Base-by-base conservation (phyloP, 345 rosid species). In the Lepidium sativum region DNA sequence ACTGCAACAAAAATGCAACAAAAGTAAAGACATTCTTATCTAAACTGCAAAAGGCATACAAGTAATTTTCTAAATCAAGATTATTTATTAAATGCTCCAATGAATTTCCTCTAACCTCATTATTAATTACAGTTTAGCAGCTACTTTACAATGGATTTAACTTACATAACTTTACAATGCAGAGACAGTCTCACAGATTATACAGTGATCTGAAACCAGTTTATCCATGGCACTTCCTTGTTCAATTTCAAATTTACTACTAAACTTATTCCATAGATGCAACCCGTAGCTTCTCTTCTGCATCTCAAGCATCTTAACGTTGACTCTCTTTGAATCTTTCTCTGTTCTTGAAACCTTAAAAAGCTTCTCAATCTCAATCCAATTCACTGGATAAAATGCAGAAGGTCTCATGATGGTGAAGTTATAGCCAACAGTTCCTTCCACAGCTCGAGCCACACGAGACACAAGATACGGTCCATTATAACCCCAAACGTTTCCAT, bases 401-500 rank as follows among this genome's bases (percentile, higher is more conserved):
- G 69, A 70, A 1, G 86, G 92, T 6, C 73, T 67, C 73, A 85
- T n/a, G 43, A 90, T 71, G 3, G 81, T 81, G 5, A 87, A 63
- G 80, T 80, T 77, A 74, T 60, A 77, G 0, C 77, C 83, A 4
- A 54, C 57, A 0, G 21, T 72, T 58, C 70, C 75, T 47, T 62
- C 71, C 1, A 82, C 80, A 31, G 68, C 74, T 44, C 54, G 37
- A 45, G 79, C 79, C 7, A 86, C 85, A 63, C 92, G 49, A 8
- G 91, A 82, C 10, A 90, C 80, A 56, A 85, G 53, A 54, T 80
- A 81, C 0, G 97, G 97, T 13, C 95, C 97, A 3, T 83, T 90
- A 34, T 86, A 79, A 1, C 92, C 92, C 91, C 97, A 90, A 69
- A 79, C 80, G 35, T 66, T 84, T 11, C 91, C 97, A 34, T 87